phyloP scores from a whole-genome alignment of 1,284 basidiomycete genomes.

The Malassezia yamatoensis region DNA sequence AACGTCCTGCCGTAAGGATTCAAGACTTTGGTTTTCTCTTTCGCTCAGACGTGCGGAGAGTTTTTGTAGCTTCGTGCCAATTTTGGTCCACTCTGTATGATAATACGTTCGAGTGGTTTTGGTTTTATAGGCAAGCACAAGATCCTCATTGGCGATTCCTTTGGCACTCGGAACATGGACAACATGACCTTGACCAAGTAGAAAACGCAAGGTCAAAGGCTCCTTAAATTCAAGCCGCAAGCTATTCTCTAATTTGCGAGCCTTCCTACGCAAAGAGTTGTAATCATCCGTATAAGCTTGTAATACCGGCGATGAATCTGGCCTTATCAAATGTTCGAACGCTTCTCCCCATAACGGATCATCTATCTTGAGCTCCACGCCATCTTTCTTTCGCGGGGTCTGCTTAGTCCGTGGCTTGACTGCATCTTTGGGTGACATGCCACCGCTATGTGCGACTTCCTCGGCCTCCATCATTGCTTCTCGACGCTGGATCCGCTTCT shows the following conservation, averaged over 20 bases:
- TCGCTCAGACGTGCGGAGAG: slow-evolving; percentile 22
- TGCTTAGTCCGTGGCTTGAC: not conserved
- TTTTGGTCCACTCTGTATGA: slow-evolving; percentile 22
- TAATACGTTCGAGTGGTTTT: slow-evolving; percentile 37
- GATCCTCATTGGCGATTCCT: slow-evolving; percentile 6
- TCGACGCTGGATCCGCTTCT: slow-evolving; percentile 27
- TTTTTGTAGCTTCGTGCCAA: slow-evolving; percentile 25
- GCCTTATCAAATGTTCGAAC: slow-evolving; percentile 43
- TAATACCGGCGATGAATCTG: slow-evolving; percentile 25
- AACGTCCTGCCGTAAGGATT: slow-evolving; percentile 29
- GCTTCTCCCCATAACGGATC: slow-evolving; percentile 29
- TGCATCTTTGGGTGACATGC: slow-evolving; percentile 17
- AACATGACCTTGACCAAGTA: slow-evolving; percentile 41
- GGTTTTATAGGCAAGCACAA: slow-evolving; percentile 31
- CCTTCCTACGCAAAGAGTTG: slow-evolving; percentile 19
- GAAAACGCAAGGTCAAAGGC: slow-evolving; percentile 24
- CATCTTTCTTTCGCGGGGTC: not conserved
- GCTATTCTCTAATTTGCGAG: slow-evolving; percentile 19
- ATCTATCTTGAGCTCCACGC: not conserved
- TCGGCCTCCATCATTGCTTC: slow-evolving; percentile 18
- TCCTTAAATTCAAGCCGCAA: slow-evolving; percentile 24
- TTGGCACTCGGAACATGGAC: slow-evolving; percentile 26
- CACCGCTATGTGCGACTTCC: slow-evolving; percentile 7
- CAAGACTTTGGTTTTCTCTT: slow-evolving; percentile 27
- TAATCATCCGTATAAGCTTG: slow-evolving; percentile 22